Evolutionary conservation across 1,284 basidiomycete genomes (phyloP), one percentile per base, ranked within the genome.

Genomic region (Porogramme epimiltina): DNA sequence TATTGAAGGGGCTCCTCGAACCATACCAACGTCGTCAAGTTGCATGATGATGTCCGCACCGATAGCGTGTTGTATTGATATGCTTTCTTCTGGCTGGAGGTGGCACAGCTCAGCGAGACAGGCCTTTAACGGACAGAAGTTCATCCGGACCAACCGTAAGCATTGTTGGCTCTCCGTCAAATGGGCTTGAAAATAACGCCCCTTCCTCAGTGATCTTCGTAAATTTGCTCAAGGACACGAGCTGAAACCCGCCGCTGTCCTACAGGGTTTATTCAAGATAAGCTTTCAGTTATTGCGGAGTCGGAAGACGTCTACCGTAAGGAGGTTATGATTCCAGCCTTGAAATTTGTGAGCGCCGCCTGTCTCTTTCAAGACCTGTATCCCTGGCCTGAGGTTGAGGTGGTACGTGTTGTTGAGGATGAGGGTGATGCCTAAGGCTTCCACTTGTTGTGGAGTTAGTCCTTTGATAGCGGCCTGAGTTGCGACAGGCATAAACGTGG

Each of bases 11-110:
- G 23, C 9, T 26, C 3, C 16, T 15, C 18, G 51, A 19, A 28
- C 72, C 85, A 68, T 61, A 88, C 89, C 91, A 47, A 93, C 92
- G 70, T 93, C 91, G 65, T 93, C 91, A 13, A 93, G 76, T 64
- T 93, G 91, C 91, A 93, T 93, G 58, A 94, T 92, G 51, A 94
- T 94, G 67, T 94, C 91, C 16, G 87, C 89, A 4, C 91, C 91
- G 41, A 94, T 93, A 4, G 85, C 77, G 63, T 94, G 91, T 65
- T 93, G 89, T 61, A 89, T 86, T n/a, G 83, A 80, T 34, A 93
- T 91, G 58, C 87, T 90, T 72, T 91, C 86, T 70, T 93, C 90
- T 37, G 91, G 90, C 85, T 91, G 56, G n/a, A 55, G 54, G n/a
- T 15, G 28, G n/a, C 25, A 36, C n/a, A n/a, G 20, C 9, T 31